These are phyloP conservation scores for Hygrophoropsis aurantiaca DNA, from an alignment of 768 basidiomycete genomes.

Conservation along the genomic window DNA sequence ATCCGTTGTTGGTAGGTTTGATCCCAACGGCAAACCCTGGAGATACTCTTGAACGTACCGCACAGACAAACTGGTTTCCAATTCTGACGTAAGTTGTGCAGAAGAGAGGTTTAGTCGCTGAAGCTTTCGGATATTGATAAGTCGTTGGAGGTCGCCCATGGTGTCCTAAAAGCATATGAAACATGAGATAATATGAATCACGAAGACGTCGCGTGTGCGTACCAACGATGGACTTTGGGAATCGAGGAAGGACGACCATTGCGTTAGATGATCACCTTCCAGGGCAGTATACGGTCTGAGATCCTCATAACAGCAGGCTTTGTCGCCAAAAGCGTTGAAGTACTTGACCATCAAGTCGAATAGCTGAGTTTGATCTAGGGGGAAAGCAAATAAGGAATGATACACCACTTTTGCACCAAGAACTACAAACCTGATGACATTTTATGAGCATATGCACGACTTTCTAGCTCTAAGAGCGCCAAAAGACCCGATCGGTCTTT, in stretches of 20 bases:
- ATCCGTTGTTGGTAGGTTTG: constrained; percentile 67
- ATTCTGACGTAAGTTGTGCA: constrained; percentile 52
- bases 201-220: constrained; percentile 17
- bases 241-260: constrained; percentile 57
- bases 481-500: constrained; percentile 75
- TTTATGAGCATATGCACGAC: constrained; percentile 48
- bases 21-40: constrained; percentile 64
- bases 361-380: constrained; percentile 44
- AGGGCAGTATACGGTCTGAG: constrained; percentile 64
- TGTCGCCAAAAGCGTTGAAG: constrained; percentile 71
- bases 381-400: constrained; percentile 3
- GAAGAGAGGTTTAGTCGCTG: constrained; percentile 56
- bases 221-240: constrained; percentile 50
- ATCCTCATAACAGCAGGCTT: constrained; percentile 87
- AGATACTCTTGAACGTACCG: constrained; percentile 64
- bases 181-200: neutral
- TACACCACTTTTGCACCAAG: neutral
- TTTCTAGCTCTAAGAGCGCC: constrained; percentile 75
- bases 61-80: constrained; percentile 51
- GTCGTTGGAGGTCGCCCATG: constrained; percentile 54
- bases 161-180: constrained; percentile 39
- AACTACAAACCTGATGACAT: constrained; percentile 46
- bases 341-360: constrained; percentile 61
- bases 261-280: constrained; percentile 42
- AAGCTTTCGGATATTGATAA: constrained; percentile 77